These are phyloP conservation scores for Cutaneotrichosporon sp. DNA, from an alignment of 1,284 basidiomycete species.

Conservation along the genomic window DNA sequence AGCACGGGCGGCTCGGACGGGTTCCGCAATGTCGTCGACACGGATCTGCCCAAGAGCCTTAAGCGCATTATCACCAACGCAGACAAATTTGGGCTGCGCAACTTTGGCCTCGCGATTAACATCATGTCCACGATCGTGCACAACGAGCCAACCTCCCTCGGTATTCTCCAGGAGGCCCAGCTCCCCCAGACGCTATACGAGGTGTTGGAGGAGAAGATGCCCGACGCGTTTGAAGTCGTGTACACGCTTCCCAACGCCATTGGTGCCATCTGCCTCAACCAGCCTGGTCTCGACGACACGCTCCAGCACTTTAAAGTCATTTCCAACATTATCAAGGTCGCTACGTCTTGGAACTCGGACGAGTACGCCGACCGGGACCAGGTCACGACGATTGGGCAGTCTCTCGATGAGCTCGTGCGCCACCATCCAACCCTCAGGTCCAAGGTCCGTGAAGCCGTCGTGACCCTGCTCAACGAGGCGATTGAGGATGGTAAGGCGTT, in stretches of 20 bases:
- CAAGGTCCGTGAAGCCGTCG: slow-evolving; percentile 69
- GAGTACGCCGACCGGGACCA: slow-evolving; percentile 85
- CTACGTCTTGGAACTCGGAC: slow-evolving; percentile 76
- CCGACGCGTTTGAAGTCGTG: slow-evolving; percentile 84
- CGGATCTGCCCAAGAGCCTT: slow-evolving; percentile 76
- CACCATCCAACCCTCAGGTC: slow-evolving; percentile 88
- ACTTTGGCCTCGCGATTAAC: slow-evolving; percentile 63
- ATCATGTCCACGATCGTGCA: slow-evolving; percentile 98
- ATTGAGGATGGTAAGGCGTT: slow-evolving; percentile 38
- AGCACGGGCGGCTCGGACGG: slow-evolving; percentile 90
- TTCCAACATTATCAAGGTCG: slow-evolving; percentile 80
- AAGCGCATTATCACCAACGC: slow-evolving; percentile 83
- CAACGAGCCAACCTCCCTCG: slow-evolving; percentile 93
- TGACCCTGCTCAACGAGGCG: slow-evolving; percentile 64
- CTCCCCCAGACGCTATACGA: slow-evolving; percentile 86
- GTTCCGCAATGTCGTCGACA: slow-evolving; percentile 89
- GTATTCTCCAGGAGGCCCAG: slow-evolving; percentile 85
- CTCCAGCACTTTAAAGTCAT: slow-evolving; percentile 71
- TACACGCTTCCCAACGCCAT: slow-evolving; percentile 92
- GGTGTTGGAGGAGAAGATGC: slow-evolving; percentile 75
- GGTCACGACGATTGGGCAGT: slow-evolving; percentile 76
- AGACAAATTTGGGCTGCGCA: slow-evolving; percentile 73
- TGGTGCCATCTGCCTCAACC: slow-evolving; percentile 92
- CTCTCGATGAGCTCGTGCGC: slow-evolving; percentile 91
- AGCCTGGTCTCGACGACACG: slow-evolving; percentile 78